Evolutionary conservation across 345 rosid species (phyloP), one percentile per base, ranked within the genome.

Genomic region (Moricandia moricandioides): DNA sequence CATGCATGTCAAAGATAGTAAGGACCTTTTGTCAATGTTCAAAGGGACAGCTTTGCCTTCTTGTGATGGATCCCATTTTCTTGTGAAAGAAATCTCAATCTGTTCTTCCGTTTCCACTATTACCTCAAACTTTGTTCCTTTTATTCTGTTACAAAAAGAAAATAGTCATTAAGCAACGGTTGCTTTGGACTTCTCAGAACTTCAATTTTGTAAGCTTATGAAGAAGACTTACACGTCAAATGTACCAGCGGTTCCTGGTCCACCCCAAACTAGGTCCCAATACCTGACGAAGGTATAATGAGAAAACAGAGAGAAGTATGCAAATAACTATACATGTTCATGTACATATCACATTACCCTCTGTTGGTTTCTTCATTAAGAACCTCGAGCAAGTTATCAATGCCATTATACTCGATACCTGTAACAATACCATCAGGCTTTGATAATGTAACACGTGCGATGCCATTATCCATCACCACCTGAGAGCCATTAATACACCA

Each of bases 351-450:
- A 11, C 35, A 59, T 27, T 88, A 93, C 98, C 98, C 98, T 84
- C 98, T 86, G 66, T 89, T 85, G 24, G 83, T 58, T 83, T 91
- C 98, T 8, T 85, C 91, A 59, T 91, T 93, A 13, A 77, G 84
- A 81, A 88, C 87, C 86, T 93, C 98, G 12, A 93, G 97, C 82
- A 93, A 78, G 81, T 93, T 93, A 80, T 89, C 96, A 1, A 93
- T 83, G 81, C 82, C 89, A 72, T 82, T 82, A 26, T 82, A 93
- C 39, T 67, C 85, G 13, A 93, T 85, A 29, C 96, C 88, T 0
- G 93, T 88, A 45, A 93, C 91, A 8, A 89, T 87, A 65, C 97
- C 97, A 2, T 69, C 92, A 1, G 98, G 98, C 51, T 88, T 89
- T 0, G 96, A 91, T 29, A 91, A 77, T 1, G 91, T 88, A 31